These are phyloP conservation scores for Mycena haematopus DNA, from an alignment of 768 basidiomycete genomes.

Conservation along the genomic window DNA sequence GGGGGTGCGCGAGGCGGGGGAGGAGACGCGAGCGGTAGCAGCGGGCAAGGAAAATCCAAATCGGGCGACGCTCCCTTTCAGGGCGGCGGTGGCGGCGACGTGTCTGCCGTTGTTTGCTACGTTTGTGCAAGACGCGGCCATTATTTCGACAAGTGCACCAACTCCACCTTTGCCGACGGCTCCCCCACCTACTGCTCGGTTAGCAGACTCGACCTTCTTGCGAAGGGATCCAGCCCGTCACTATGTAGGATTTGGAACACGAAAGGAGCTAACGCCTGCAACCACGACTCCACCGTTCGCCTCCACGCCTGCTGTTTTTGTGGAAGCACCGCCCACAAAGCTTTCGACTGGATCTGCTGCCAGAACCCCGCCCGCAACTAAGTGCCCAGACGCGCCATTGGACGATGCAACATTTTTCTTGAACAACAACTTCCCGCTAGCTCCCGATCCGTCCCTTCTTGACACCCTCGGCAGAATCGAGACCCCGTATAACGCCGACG, in stretches of 20 bases:
- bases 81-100: constrained; percentile 5
- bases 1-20: background rate
- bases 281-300: background rate
- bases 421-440: background rate
- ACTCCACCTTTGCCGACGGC: constrained; percentile 1
- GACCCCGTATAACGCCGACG: constrained; percentile 3
- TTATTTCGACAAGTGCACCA: background rate
- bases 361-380: background rate
- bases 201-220: too few relatives aligned
- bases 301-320: constrained; percentile 6
- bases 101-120: constrained; percentile 17
- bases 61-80: constrained; percentile 28
- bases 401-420: background rate
- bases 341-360: constrained; percentile 1
- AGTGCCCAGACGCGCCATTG: background rate
- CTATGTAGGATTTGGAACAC: constrained; percentile 25
- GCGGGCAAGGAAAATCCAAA: too few relatives aligned
- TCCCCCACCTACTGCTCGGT: background rate
- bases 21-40: background rate
- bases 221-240: background rate
- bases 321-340: background rate
- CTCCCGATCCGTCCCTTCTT: background rate
- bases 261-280: background rate
- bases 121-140: constrained; percentile 23
- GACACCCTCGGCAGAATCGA: background rate